Conservation (phyloP, 805 yeast species). For the Candida boleticola region DNA sequence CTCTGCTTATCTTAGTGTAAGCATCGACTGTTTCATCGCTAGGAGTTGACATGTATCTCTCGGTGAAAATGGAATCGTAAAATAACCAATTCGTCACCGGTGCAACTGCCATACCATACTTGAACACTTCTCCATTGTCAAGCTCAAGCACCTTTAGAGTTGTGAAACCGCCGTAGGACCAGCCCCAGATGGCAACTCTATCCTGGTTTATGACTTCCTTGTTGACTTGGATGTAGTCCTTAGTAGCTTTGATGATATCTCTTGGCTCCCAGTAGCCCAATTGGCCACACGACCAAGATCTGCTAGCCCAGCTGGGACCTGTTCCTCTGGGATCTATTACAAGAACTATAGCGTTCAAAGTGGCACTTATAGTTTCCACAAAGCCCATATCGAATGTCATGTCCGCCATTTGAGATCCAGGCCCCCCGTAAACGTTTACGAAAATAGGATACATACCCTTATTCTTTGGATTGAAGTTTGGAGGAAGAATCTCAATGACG, state of each 20-base stretch:
- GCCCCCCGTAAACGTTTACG: slow-evolving; percentile 76
- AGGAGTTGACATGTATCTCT: slow-evolving; percentile 90
- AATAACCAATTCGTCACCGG: slow-evolving; percentile 95
- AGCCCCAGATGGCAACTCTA: slow-evolving; percentile 89
- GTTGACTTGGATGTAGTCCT: slow-evolving; percentile 46
- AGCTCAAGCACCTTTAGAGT: slow-evolving; percentile 85
- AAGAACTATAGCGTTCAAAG: slow-evolving; percentile 58
- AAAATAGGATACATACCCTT: slow-evolving; percentile 54
- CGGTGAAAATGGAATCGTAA: slow-evolving; percentile 93
- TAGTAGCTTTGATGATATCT: slow-evolving; percentile 55
- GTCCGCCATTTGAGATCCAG: slow-evolving; percentile 64
- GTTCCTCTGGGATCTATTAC: slow-evolving; percentile 82
- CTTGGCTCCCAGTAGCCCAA: slow-evolving; percentile 79
- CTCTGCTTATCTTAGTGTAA: slow-evolving; percentile 51
- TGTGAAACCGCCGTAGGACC: slow-evolving; percentile 97
- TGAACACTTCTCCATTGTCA: slow-evolving; percentile 72
- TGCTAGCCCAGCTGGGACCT: slow-evolving; percentile 71
- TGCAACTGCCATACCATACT: slow-evolving; percentile 92
- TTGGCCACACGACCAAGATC: slow-evolving; percentile 51
- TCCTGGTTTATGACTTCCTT: slow-evolving; percentile 51
- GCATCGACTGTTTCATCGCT: slow-evolving; percentile 55
- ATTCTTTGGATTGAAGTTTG: slow-evolving; percentile 43
- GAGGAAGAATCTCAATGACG: slow-evolving; percentile 63
- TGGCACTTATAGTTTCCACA: slow-evolving; percentile 57
- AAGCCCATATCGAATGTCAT: slow-evolving; percentile 50